These are phyloP conservation scores for Vaccinium macrocarpon DNA, from an alignment of 148 eudicot genomes.

Conservation along the genomic window DNA sequence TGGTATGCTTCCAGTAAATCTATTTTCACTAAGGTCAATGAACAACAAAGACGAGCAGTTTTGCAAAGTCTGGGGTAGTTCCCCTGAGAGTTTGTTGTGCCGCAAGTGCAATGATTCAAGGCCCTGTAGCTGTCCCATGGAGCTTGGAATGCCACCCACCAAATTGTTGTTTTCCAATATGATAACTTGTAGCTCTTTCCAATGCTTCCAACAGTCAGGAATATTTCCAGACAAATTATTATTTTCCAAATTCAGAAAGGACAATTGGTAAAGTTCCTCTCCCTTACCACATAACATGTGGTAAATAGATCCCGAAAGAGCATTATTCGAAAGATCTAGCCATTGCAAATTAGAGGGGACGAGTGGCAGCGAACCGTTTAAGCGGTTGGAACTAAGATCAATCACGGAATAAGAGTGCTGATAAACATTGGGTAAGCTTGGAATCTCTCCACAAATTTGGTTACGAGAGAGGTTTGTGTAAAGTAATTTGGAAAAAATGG, in stretches of 20 bases:
- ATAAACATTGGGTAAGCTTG: neutral
- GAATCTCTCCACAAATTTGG: slow-evolving; percentile 12
- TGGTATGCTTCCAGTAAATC: slow-evolving; percentile 17
- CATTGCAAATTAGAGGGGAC: neutral
- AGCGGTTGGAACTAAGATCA: slow-evolving; percentile 7
- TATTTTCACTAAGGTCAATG: slow-evolving; percentile 12
- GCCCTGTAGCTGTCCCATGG: neutral
- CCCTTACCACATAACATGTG: neutral
- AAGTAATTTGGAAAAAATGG: neutral
- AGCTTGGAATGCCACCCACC: slow-evolving; percentile 9
- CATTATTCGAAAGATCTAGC: slow-evolving; percentile 16
- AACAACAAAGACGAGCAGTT: neutral
- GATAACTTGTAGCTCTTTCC: neutral
- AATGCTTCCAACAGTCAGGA: neutral
- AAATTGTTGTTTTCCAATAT: slow-evolving; percentile 18
- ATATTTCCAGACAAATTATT: neutral
- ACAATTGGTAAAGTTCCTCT: neutral
- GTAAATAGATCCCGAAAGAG: slow-evolving; percentile 11
- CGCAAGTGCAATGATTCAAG: neutral
- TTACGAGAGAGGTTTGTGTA: slow-evolving; percentile 4
- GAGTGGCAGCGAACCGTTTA: neutral
- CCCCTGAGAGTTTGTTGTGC: slow-evolving; percentile 9
- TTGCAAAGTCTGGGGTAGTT: slow-evolving; percentile 9
- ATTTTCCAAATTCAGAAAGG: neutral
- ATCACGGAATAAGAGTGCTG: no score